Base-by-base conservation (phyloP, 2,329 filamentous ascomycete species). In the Colletotrichum sojae region DNA sequence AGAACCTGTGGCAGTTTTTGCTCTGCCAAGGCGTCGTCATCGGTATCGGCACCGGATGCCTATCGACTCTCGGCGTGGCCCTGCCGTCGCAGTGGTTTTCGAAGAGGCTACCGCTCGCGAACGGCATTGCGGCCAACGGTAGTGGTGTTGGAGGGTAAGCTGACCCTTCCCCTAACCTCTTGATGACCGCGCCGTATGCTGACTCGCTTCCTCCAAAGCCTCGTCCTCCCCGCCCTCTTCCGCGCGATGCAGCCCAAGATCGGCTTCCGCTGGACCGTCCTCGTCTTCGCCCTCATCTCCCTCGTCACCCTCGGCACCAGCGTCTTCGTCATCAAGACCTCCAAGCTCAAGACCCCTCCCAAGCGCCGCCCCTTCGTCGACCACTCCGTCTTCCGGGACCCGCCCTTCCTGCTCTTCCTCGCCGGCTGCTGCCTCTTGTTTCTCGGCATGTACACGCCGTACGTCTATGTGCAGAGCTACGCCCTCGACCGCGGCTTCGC, bases 391-490 rank as follows among this genome's bases (percentile, higher is more conserved):
- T 78, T 84, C 53, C 72, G 69, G 39, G 83, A 85, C 60, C 54
- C 71, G 2, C 76, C 80, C 5, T 86, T 80, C 68, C 51, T 82
- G 27, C 58, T 81, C 5, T 80, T 81, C 63, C 74, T 75, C 8
- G 45, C 75, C 10, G 83, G 74, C 16, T 71, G 78, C 22, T 77
- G 83, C 57, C 79, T 83, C 48, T 73, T 74, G 39, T 86, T 84
- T 71, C 74, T 85, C 70, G 81, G 79, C 20, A 76, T 86, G 20
- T 86, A 86, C 75, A 79, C 84, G 49, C 79, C 83, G 1, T 84
- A 85, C 75, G 86, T 83, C 73, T 86, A 83, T 74, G 78, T 85
- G 69, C 76, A 81, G 71, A 75, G 79, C 45, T 84, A 78, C 69
- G 78, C 78, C 15, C 80, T 82, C 40, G 79, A 79, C 56, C 82